These are phyloP conservation scores for Chionographis japonica DNA, from an alignment of 106 monocot genomes.

Conservation along the genomic window DNA sequence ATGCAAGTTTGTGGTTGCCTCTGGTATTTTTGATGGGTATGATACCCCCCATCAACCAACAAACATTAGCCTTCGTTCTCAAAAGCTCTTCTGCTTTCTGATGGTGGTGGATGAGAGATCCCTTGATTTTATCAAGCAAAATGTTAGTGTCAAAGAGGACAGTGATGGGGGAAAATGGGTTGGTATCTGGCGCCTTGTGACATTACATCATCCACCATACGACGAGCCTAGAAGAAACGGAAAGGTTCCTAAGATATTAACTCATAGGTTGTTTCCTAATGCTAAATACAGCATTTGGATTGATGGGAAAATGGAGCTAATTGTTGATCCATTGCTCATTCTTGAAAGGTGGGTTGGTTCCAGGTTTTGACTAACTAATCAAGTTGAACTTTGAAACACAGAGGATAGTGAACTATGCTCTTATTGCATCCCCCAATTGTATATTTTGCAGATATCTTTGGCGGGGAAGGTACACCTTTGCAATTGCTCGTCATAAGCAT, in stretches of 20 bases:
- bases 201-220: constrained; percentile 71
- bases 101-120: constrained; percentile 93
- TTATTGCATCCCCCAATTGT: neutral
- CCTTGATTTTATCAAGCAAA: constrained; percentile 67
- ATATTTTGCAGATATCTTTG: constrained; percentile 72
- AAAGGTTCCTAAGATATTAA: constrained; percentile 90
- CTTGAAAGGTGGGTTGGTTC: constrained; percentile 64
- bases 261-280: constrained; percentile 88
- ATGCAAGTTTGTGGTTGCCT: constrained; percentile 92
- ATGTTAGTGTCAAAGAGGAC: constrained; percentile 52
- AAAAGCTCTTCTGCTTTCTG: constrained; percentile 86
- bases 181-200: constrained; percentile 89
- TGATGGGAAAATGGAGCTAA: constrained; percentile 98
- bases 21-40: constrained; percentile 98
- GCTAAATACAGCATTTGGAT: constrained; percentile 96
- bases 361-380: neutral
- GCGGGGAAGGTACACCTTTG: constrained; percentile 91
- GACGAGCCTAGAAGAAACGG: constrained; percentile 99
- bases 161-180: constrained; percentile 85
- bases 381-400: neutral
- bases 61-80: constrained; percentile 78
- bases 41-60: constrained; percentile 89
- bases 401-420: neutral
- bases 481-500: constrained; percentile 89
- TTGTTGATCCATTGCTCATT: constrained; percentile 92